These are phyloP conservation scores for Boletus rubescentipes DNA, from an alignment of 768 basidiomycete species.

Conservation along the genomic window DNA sequence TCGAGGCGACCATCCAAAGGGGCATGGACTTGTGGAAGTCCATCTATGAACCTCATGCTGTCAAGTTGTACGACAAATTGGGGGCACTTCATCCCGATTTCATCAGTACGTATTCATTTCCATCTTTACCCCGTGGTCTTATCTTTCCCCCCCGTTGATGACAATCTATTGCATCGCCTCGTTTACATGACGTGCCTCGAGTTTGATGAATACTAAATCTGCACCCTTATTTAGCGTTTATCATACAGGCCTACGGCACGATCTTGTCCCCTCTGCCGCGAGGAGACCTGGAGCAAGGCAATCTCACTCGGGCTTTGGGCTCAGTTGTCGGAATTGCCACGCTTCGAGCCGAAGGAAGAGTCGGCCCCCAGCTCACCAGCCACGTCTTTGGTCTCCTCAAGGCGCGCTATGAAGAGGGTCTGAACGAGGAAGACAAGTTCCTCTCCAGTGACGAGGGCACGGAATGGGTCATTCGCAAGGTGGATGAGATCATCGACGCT, in stretches of 20 bases:
- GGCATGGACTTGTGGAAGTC: conserved; percentile 78
- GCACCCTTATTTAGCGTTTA: conserved; percentile 58
- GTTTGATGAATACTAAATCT: conserved; percentile 31
- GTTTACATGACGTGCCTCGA: conserved; percentile 31
- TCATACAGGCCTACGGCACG: conserved; percentile 82
- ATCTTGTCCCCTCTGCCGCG: conserved; percentile 75
- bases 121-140: conserved; percentile 35
- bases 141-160: conserved; percentile 29
- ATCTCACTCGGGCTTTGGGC: conserved; percentile 80
- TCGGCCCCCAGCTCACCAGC: conserved; percentile 84
- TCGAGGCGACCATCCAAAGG: conserved; percentile 66
- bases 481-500: conserved; percentile 79
- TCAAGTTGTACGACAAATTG: conserved; percentile 86
- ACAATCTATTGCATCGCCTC: conserved; percentile 31
- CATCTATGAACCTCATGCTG: conserved; percentile 87
- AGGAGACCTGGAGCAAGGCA: conserved; percentile 68
- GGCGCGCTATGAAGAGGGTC: conserved; percentile 59
- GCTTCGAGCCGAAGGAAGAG: conserved; percentile 79
- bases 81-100: conserved; percentile 91
- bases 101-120: conserved; percentile 64
- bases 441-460: conserved; percentile 83
- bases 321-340: conserved; percentile 85
- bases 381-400: conserved; percentile 91
- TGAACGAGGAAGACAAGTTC: conserved; percentile 74
- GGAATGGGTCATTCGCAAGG: conserved; percentile 83